Percentiles rank a stretch among this genome's conserved stretches.
Evolutionary conservation across 2,329 filamentous ascomycete species (phyloP).

Genomic region (Cladorrhinum sp.): DNA sequence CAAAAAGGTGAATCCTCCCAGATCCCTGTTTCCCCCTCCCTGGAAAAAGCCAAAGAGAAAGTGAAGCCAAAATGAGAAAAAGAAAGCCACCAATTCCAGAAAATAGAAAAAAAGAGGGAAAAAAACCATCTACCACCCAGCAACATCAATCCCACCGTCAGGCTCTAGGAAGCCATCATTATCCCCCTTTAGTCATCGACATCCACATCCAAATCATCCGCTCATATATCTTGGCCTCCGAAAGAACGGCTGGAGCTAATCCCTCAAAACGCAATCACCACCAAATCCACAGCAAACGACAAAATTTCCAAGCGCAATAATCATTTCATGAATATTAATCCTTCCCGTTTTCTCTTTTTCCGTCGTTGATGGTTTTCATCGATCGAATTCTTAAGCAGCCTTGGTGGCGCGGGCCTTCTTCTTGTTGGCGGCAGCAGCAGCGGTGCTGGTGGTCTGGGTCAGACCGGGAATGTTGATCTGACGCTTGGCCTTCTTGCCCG

Average conservation of each 20-base stretch:
- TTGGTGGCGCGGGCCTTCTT: background rate
- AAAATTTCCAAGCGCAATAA: too few species aligned
- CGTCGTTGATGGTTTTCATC: too few species aligned
- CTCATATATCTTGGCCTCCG: background rate
- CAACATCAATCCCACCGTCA: background rate
- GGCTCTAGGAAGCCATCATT: background rate
- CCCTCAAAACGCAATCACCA: too few species aligned
- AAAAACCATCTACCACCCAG: background rate
- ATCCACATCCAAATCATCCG: background rate
- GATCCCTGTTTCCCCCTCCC: background rate
- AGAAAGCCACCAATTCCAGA: background rate
- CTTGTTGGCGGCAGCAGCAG: background rate
- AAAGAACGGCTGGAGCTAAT: background rate
- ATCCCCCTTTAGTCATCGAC: background rate
- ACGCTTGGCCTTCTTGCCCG: background rate
- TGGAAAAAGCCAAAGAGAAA: background rate
- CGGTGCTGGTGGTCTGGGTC: conserved; percentile 1
- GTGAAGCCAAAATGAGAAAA: background rate
- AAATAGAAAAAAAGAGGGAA: too few species aligned
- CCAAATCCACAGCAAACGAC: too few species aligned
- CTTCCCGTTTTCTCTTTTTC: too few species aligned
- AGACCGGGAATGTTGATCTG: conserved; percentile 9
- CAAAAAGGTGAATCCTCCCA: background rate
- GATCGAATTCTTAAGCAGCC: too few species aligned
- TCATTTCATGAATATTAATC: too few species aligned